These are phyloP conservation scores for Diospyros lotus DNA, from an alignment of 148 eudicot species.

Conservation along the genomic window DNA sequence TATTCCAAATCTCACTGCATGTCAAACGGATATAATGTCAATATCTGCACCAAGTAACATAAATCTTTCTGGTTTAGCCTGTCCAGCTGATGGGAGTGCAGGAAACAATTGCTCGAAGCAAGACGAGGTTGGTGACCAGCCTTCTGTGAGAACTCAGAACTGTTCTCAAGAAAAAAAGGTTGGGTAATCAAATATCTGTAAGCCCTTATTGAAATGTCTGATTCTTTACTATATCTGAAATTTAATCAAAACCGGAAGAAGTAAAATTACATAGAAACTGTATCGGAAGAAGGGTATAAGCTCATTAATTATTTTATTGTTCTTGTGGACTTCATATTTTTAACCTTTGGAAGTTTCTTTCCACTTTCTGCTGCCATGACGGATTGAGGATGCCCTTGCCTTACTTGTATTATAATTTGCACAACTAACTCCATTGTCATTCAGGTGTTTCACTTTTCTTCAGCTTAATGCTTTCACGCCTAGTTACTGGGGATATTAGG, in stretches of 20 bases:
- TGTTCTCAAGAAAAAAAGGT: conserved; percentile 18
- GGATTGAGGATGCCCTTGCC: not conserved
- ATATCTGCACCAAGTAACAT: conserved; percentile 10
- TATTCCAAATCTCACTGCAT: conserved; percentile 15
- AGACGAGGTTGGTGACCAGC: conserved; percentile 10
- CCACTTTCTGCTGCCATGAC: not conserved
- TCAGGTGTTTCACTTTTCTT: not conserved
- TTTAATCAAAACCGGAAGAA: not conserved
- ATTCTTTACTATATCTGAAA: not conserved
- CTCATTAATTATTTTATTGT: not conserved
- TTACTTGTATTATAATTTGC: not conserved
- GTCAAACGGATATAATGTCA: conserved; percentile 12
- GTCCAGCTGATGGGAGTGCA: conserved; percentile 5
- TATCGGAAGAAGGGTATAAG: not conserved
- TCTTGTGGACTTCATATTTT: not conserved
- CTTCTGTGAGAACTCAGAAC: conserved; percentile 12
- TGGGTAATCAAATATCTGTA: conserved; percentile 16
- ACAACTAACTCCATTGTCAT: not conserved
- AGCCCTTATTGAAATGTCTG: not conserved
- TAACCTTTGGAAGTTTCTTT: not conserved
- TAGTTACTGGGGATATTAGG: not conserved
- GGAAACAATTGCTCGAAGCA: conserved; percentile 2
- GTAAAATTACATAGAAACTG: not conserved
- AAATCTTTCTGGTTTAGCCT: not conserved
- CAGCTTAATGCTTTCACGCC: not conserved